Conservation (phyloP, 2,329 filamentous ascomycete genomes). For the Basipetospora sp. region DNA sequence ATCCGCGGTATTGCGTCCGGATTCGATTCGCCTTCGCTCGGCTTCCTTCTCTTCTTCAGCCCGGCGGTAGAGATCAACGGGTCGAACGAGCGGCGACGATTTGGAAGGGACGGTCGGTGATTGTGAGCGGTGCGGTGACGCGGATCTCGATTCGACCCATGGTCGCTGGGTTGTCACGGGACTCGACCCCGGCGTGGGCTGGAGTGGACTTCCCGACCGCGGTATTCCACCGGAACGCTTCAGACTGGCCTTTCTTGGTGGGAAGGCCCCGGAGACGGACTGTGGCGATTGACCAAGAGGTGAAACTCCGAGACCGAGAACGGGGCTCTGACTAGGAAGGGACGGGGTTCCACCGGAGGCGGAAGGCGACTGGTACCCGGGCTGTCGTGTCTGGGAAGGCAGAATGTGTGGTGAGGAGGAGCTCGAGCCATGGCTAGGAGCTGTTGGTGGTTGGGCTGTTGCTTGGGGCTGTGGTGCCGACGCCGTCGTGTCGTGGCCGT, state of each 20-base stretch:
- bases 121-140: constrained; percentile 23
- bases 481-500: constrained; percentile 30
- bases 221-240: constrained; percentile 24
- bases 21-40: constrained; percentile 13
- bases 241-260: constrained; percentile 48
- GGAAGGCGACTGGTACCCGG: too few species aligned
- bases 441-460: background rate
- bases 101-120: constrained; percentile 23
- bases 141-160: constrained; percentile 22
- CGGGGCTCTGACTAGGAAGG: too few species aligned
- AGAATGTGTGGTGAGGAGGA: background rate
- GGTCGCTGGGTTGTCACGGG: constrained; percentile 17
- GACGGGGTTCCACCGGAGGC: too few species aligned
- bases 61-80: constrained; percentile 63
- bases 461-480: too few species aligned
- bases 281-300: constrained; percentile 7
- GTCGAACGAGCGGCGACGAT: constrained; percentile 50
- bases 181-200: constrained; percentile 13
- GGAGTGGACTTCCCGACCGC: constrained; percentile 10
- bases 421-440: background rate
- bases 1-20: too few species aligned
- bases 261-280: constrained; percentile 32
- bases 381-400: background rate
- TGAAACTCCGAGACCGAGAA: background rate
- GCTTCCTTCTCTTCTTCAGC: constrained; percentile 52